A percentile compares a stretch with the other conserved stretches of the same genome.
Evolutionary conservation across 345 rosid genomes (phyloP).

Genomic region (Eucalyptus curtisii): DNA sequence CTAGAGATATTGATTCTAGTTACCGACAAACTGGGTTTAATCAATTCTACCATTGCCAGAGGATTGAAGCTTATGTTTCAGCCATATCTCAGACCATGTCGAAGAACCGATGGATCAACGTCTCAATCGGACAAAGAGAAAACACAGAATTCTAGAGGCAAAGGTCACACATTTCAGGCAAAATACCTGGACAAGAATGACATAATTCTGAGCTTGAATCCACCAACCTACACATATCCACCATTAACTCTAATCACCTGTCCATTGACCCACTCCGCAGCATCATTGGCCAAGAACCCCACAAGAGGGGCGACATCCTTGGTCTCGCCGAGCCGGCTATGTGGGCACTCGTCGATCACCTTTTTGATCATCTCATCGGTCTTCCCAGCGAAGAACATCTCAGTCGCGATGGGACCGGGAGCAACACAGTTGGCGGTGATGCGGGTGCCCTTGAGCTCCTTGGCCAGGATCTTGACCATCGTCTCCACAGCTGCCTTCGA

Average conservation of each 20-base stretch:
- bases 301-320: constrained; percentile 1
- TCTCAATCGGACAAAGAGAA: neutral
- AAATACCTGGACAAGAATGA: neutral
- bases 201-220: neutral
- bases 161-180: neutral
- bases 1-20: neutral
- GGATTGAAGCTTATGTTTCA: neutral
- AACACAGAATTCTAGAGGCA: neutral
- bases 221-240: neutral
- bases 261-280: constrained; percentile 6
- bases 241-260: neutral
- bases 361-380: neutral
- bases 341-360: neutral
- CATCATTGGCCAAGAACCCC: constrained; percentile 1
- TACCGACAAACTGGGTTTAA: neutral
- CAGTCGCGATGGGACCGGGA: neutral
- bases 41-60: neutral
- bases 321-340: constrained; percentile 1
- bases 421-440: constrained; percentile 5
- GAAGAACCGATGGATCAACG: neutral
- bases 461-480: constrained; percentile 6
- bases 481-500: constrained; percentile 7
- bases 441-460: constrained; percentile 8
- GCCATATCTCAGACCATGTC: neutral
- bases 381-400: constrained; percentile 1